Base-by-base conservation (phyloP, 2,329 filamentous ascomycete species). In the Xylariomycetidae sp. region DNA sequence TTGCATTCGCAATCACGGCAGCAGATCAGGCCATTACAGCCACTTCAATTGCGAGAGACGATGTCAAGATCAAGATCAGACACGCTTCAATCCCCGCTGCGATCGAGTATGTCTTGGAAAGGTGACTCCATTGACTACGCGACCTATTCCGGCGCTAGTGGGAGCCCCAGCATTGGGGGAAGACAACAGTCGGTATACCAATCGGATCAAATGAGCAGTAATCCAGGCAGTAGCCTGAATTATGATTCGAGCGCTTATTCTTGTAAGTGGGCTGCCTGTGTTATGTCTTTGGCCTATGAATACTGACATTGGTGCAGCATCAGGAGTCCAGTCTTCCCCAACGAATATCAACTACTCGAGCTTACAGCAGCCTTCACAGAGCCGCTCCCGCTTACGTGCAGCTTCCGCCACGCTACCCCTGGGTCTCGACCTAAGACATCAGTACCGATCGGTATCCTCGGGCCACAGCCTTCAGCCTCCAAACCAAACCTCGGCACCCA, bases 21-120 rank as follows among this genome's bases (percentile, higher is more conserved):
- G 36, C 60, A 62, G 25, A 63, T 70, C 10, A 66, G 74, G 13
- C 67, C 72, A 4, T 54, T 79, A 5, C 75, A 78, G 46, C 72
- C 74, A n/a, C 64, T 77, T 9, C 72, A 78, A 32, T 64, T 78
- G 17, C 64, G 74, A 25, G 76, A 80, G 33, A 68, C 74, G 3
- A 67, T 78, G 59, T 66, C 67, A 5, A 65, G 75, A 36, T 70
- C 74, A 9, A 66, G 76, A 41, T 71, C 74, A 3, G 75, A 80
- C 30, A 74, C 65, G 9, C 53, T 78, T 11, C 73, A 79, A 38
- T 80, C 75, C 11, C 74, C 76, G 3, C 57, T 80, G 28, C 64
- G 75, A 22, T 67, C 75, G 8, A 75, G 70, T 49, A 75, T 80
- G 71, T 72, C 74, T 10, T 81, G 77, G 77, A 80, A 79, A 53